Evolutionary conservation across 2,329 filamentous ascomycete genomes (phyloP), one percentile per base, ranked within the genome.

Genomic region (Exophiala mesophila): DNA sequence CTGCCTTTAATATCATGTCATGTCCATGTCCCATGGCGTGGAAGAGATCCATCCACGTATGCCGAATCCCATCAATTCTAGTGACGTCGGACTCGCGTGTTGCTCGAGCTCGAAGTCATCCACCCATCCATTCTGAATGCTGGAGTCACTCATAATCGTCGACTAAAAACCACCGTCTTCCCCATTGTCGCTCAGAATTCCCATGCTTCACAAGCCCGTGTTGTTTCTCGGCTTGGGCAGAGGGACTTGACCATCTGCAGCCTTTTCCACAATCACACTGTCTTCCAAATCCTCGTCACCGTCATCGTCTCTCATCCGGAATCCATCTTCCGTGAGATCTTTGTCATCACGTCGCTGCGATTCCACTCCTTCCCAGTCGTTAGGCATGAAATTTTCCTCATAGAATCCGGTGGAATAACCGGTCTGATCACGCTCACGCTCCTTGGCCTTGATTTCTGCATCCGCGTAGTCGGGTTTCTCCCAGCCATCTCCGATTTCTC

Each of bases 231-330:
- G 20, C 24, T 32, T 45, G 3, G 48, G 48, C 5, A 51, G 15
- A 3, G 48, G 45, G 3, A 51, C 20, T n/a, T 44, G 33, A 20
- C 47, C 47, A 29, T 44, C 29, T 8, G 39, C 34, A 3, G 49
- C 44, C 41, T 44, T 56, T 29, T 56, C 54, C 4, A 56, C 43
- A 36, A 56, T 52, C 15, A 56, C 40, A 38, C 52, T 56, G 17
- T 45, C 52, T 35, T 55, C 48, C 13, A 56, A 45, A 16, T 53
- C 51, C 24, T 52, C 50, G 30, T 44, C 41, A 24, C 47, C 39
- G 30, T 44, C 41, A 24, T 47, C 39, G 24, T 56, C 54, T 24
- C 47, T 44, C 52, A 56, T 55, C 19, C 45, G 35, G 15, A 55
- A 39, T 10, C 53, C 47, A 18, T 44, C 47, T 7, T 49, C 23